phyloP scores from a whole-genome alignment of 164 flowering plant species.

The Vitis rotundifolia region DNA sequence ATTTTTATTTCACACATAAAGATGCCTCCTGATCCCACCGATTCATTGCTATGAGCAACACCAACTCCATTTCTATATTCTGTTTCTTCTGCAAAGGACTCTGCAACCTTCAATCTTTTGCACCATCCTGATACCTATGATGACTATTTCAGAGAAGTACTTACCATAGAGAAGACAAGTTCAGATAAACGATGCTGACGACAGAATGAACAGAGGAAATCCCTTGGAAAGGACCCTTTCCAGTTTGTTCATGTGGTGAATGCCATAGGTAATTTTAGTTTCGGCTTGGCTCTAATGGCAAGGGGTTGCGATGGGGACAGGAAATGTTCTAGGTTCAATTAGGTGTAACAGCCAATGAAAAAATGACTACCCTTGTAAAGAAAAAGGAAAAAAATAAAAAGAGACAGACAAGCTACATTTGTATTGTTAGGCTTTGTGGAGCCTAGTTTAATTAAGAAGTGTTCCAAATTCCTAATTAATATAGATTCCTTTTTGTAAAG shows the following conservation, averaged over 20 bases:
- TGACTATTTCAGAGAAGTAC: conserved; percentile 23
- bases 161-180: conserved; percentile 55
- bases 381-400: no score
- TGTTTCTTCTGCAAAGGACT: conserved; percentile 10
- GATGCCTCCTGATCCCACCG: conserved; percentile 21
- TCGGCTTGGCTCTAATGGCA: no score
- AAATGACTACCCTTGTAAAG: no score
- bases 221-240: conserved; percentile 87
- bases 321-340: no score
- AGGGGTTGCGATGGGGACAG: no score
- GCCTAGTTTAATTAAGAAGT: no score
- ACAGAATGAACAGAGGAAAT: conserved; percentile 75
- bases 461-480: no score
- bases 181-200: conserved; percentile 80
- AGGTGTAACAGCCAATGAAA: no score
- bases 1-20: conserved; percentile 69
- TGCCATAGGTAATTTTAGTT: conserved; percentile 43
- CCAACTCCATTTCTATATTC: conserved; percentile 19
- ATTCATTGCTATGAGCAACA: conserved; percentile 21
- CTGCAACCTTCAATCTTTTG: conserved; percentile 36
- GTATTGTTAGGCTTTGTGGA: no score
- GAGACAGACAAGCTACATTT: no score
- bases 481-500: no score
- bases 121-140: conserved; percentile 26
- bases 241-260: conserved; percentile 25